Conservation (phyloP, 768 basidiomycete species). For the Lepiota brunneoincarnata region DNA sequence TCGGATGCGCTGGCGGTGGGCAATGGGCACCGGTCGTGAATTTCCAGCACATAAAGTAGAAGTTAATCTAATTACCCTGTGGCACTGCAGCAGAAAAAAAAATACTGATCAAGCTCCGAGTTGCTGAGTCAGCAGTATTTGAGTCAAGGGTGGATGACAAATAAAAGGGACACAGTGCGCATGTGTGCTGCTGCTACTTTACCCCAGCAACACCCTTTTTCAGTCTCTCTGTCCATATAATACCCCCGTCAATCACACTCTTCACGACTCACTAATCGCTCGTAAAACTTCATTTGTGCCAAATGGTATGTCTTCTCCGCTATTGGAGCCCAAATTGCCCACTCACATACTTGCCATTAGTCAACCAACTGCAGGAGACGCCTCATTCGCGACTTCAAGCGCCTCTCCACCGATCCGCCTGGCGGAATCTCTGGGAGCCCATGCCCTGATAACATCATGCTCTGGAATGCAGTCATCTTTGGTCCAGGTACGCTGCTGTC, state of each 20-base stretch:
- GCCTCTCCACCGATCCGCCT: slow-evolving; percentile 91
- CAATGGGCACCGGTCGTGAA: background rate
- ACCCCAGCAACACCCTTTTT: slow-evolving; percentile 10
- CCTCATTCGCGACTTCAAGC: slow-evolving; percentile 97
- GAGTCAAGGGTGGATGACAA: slow-evolving; percentile 1
- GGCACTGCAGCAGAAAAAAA: background rate
- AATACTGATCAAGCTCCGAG: slow-evolving; percentile 1
- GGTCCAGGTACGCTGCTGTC: slow-evolving; percentile 74
- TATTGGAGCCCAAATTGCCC: background rate
- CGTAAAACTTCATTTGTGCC: background rate
- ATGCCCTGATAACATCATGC: slow-evolving; percentile 98
- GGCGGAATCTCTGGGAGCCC: slow-evolving; percentile 96
- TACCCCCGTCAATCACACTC: slow-evolving; percentile 3
- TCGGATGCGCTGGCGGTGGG: slow-evolving; percentile 8
- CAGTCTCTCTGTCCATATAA: slow-evolving; percentile 3
- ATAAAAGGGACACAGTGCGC: slow-evolving; percentile 3
- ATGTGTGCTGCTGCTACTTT: background rate
- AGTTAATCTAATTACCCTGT: background rate
- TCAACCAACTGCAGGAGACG: slow-evolving; percentile 93
- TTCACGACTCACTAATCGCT: background rate
- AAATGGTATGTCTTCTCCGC: background rate
- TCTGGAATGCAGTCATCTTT: slow-evolving; percentile 99
- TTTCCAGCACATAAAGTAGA: background rate
- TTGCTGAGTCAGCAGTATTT: slow-evolving; percentile 7
- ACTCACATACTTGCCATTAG: slow-evolving; percentile 34